Evolutionary conservation across 805 yeast species (phyloP).

Genomic region (Starmerella lactis-condensi): DNA sequence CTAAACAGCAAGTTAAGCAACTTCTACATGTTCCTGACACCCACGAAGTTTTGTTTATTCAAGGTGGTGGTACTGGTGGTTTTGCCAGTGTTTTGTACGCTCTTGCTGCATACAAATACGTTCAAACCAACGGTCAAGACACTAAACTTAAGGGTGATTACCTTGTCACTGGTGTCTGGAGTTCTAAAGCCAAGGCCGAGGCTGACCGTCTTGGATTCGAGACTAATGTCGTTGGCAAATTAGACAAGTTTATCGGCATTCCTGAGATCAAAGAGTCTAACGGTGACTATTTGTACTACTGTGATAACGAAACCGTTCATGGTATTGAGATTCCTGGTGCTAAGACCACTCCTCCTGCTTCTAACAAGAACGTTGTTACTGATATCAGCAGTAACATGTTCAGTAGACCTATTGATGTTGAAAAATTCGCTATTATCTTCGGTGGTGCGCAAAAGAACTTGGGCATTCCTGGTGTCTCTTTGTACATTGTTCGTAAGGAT

Average conservation of each 20-base stretch:
- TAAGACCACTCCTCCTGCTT: conserved; percentile 33
- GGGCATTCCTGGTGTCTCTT: conserved; percentile 88
- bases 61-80: conserved; percentile 97
- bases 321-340: conserved; percentile 68
- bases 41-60: conserved; percentile 85
- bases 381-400: conserved; percentile 90
- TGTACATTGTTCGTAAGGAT: conserved; percentile 73
- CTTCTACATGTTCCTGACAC: conserved; percentile 69
- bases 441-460: conserved; percentile 98
- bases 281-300: conserved; percentile 69
- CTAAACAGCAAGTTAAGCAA: conserved; percentile 48
- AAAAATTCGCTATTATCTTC: conserved; percentile 72
- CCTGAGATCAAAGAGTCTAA: conserved; percentile 43
- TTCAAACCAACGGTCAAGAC: conserved; percentile 51
- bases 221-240: conserved; percentile 52
- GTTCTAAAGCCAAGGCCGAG: conserved; percentile 72
- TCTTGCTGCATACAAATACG: conserved; percentile 53
- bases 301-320: conserved; percentile 94
- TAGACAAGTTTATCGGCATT: conserved; percentile 44
- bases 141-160: conserved; percentile 46
- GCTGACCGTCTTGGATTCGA: conserved; percentile 68
- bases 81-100: conserved; percentile 78
- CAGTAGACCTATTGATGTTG: conserved; percentile 61
- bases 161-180: conserved; percentile 87
- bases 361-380: conserved; percentile 25